Evolutionary conservation across 768 basidiomycete genomes (phyloP), one percentile per base, ranked within the genome.

Genomic region (Hypsizygus marmoreus): DNA sequence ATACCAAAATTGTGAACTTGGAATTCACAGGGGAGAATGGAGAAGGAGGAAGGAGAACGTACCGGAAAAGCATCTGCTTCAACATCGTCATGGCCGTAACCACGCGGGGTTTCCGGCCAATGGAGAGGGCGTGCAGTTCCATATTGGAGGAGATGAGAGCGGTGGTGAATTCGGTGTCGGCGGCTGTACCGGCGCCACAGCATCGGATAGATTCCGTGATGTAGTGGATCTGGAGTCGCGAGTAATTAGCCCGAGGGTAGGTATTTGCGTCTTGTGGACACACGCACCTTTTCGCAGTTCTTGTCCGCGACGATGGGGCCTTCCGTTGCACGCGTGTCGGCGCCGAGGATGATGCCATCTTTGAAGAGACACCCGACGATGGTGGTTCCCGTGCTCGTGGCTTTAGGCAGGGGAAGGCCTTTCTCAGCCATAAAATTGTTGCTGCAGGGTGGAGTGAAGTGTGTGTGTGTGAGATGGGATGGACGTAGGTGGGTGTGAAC

Each of bases 11-110:
- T 28, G 34, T 24, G 12, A 1, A 23, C 14, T 34, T 29, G 19
- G 25, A 20, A 11, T n/a, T n/a, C n/a, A 12, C 17, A 34, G 2
- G 23, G 25, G 13, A 45, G 35, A 1, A 17, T 12, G 11, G n/a
- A 39, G 2, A 23, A 5, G 23, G 25, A 28, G 16, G 31, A 12
- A 37, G 10, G 2, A 26, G 17, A 11, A 59, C 77, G 31, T n/a
- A 93, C 91, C 77, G 74, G 74, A 88, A 97, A 29, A 98, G 84
- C 76, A 88, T 88, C 66, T 95, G 95, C 69, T 98, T 97, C 54
- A 97, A 74, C 92, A 97, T 90, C 4, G 95, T 97, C 95, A 99
- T 97, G 4, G 95, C 97, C 0, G 97, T 97, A 40, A 95, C 92
- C 14, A 99, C 93, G 48, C 86, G 80, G 4, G 95, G 93, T 66